Percentiles rank a stretch among this genome's conserved stretches.
phyloP scores from a whole-genome alignment of 2,329 filamentous ascomycete species.

The Cladophialophora bantiana region DNA sequence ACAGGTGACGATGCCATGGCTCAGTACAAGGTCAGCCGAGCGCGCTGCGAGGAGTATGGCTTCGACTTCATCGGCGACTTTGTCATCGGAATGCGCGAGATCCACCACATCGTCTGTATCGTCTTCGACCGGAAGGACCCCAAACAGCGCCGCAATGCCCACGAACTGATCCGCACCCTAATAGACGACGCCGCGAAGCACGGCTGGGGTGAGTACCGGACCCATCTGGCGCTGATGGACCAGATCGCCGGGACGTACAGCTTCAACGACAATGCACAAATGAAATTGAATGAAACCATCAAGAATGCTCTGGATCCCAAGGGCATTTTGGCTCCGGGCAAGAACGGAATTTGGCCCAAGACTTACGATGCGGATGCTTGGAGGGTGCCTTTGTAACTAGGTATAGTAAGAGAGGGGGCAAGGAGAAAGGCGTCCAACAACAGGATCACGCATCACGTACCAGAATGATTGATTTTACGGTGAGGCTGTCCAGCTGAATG shows the following conservation, averaged over 20 bases:
- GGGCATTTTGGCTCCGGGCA: conserved; percentile 57
- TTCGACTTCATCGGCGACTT: conserved; percentile 62
- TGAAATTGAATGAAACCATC: conserved; percentile 54
- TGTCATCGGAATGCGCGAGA: conserved; percentile 60
- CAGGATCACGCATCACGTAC: too few species aligned
- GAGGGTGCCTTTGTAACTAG: not conserved
- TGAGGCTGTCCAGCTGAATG: too few species aligned
- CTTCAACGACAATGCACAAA: conserved; percentile 51
- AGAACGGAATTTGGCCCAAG: conserved; percentile 54
- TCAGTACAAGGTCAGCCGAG: conserved; percentile 54
- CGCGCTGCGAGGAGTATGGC: conserved; percentile 51
- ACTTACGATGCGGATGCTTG: conserved; percentile 28
- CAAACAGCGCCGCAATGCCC: conserved; percentile 48
- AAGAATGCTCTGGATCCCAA: conserved; percentile 59
- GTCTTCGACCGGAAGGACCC: conserved; percentile 58
- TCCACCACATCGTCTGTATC: conserved; percentile 64
- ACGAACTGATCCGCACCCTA: conserved; percentile 46
- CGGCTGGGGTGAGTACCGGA: conserved; percentile 57
- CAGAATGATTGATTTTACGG: too few species aligned
- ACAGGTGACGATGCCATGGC: conserved; percentile 56
- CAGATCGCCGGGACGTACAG: conserved; percentile 55
- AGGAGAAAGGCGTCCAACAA: too few species aligned
- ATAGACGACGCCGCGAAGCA: conserved; percentile 49
- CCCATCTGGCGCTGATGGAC: conserved; percentile 55
- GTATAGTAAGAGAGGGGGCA: too few species aligned